Evolutionary conservation across 2,329 filamentous ascomycete genomes (phyloP).

Genomic region (Myriosclerotinia duriaeana): DNA sequence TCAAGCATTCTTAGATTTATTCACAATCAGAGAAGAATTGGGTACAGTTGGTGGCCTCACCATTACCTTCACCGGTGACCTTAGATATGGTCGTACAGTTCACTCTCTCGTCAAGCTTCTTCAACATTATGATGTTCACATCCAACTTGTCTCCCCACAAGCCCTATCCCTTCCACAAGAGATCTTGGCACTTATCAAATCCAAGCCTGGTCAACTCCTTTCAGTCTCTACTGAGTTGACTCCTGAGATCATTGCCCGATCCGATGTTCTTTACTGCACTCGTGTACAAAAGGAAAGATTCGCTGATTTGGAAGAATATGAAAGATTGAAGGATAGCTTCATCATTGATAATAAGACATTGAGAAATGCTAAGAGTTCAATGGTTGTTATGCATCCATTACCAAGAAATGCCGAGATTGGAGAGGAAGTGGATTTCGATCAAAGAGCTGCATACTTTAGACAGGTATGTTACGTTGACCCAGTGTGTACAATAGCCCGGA

Average conservation of each 20-base stretch:
- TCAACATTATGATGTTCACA: slow-evolving; percentile 89
- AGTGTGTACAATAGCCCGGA: no score
- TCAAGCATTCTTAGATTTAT: slow-evolving; percentile 94
- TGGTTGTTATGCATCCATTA: slow-evolving; percentile 93
- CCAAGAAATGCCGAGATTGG: slow-evolving; percentile 90
- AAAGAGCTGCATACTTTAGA: slow-evolving; percentile 95
- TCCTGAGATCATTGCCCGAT: slow-evolving; percentile 78
- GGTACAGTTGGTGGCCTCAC: slow-evolving; percentile 93
- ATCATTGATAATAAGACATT: slow-evolving; percentile 87
- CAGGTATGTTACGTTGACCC: slow-evolving; percentile 66
- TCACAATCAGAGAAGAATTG: slow-evolving; percentile 96
- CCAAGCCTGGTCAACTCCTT: slow-evolving; percentile 71
- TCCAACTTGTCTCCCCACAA: slow-evolving; percentile 86
- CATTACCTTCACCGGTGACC: slow-evolving; percentile 92
- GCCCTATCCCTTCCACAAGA: slow-evolving; percentile 73
- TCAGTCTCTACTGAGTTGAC: slow-evolving; percentile 76
- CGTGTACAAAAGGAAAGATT: slow-evolving; percentile 97
- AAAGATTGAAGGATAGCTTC: slow-evolving; percentile 83
- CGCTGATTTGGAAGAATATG: slow-evolving; percentile 74
- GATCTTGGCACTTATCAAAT: slow-evolving; percentile 69
- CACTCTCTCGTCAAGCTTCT: slow-evolving; percentile 94
- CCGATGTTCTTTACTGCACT: slow-evolving; percentile 95
- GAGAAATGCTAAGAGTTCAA: slow-evolving; percentile 86
- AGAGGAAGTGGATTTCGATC: slow-evolving; percentile 97
- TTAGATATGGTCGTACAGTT: slow-evolving; percentile 89